These are phyloP conservation scores for Phaseolus coccineus DNA, from an alignment of 331 rosid species.

Conservation along the genomic window DNA sequence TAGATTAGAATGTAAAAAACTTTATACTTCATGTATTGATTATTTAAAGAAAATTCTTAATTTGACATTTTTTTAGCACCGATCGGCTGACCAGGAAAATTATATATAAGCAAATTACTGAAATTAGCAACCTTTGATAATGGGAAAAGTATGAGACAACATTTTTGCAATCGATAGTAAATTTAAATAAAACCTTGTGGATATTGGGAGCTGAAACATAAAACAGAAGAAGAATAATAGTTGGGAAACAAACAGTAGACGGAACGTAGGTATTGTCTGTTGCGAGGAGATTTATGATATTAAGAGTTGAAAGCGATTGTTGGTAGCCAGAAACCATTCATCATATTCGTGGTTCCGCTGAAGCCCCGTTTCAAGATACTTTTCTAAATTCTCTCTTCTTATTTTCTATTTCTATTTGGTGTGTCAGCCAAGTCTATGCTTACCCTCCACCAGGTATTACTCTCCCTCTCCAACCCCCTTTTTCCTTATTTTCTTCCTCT, in stretches of 20 bases:
- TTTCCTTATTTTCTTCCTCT: neutral
- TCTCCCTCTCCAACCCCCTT: conserved; percentile 23
- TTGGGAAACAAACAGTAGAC: neutral
- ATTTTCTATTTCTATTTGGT: neutral
- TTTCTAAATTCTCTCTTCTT: neutral
- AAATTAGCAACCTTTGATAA: neutral
- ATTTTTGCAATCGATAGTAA: neutral
- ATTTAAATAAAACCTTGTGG: neutral
- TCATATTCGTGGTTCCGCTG: conserved; percentile 49
- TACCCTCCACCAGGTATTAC: conserved; percentile 38
- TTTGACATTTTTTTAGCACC: neutral
- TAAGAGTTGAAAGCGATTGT: conserved; percentile 45
- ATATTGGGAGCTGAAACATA: neutral
- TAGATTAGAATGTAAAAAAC: no score
- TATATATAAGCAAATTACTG: neutral
- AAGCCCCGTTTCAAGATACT: conserved; percentile 37
- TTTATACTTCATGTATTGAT: no score
- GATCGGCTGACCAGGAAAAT: neutral
- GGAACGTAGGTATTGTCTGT: conserved; percentile 10
- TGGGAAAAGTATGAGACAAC: neutral
- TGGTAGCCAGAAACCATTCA: conserved; percentile 47
- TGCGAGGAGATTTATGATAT: neutral
- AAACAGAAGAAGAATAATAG: neutral
- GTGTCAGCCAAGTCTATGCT: neutral
- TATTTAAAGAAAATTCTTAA: no score